Base-by-base conservation (phyloP, 805 yeast species). In the Starmerella bombi region DNA sequence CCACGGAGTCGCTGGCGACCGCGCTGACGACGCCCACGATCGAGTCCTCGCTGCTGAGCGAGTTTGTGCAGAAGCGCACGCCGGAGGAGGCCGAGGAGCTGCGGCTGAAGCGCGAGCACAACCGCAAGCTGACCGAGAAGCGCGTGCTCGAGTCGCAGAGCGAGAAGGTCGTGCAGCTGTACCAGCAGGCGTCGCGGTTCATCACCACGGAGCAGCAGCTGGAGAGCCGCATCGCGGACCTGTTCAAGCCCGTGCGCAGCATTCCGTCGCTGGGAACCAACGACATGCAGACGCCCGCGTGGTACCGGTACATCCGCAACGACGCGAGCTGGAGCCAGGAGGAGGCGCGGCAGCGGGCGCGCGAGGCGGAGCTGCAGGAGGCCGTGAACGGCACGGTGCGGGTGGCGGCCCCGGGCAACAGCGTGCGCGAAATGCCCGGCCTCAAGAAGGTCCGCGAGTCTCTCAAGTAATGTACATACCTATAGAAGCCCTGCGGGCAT, bases 21-120 rank as follows among this genome's bases (percentile, higher is more conserved):
- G 48, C 66, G 52, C 69, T 78, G 53, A 82, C 94, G 1, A 65
- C 83, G 37, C 95, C 95, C 35, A 80, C 94, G 1, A 65, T 85
- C 42, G 84, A 79, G 52, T 67, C 70, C 29, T 37, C 53, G 8
- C 45, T 56, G 15, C 67, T 75, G 48, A 59, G 69, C 18, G 81
- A 88, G 14, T 62, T 84, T 45, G 72, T 86, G 67, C 70, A 80
- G 55, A 71, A 63, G 35, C 71, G 94, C 59, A 79, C 93, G 0
- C 66, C 63, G 19, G 91, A 77, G 53, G 94, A 86, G 60, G 58
- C 61, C 37, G 70, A 67, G 39, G 52, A 70, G 22, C 61, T 82
- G 48, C 51, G 59, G 23, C 69, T 73, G 52, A 81, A 80, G 58
- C 70, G 86, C 50, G 60, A 64, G 36, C 71, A 79, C 51, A 86